phyloP scores from a whole-genome alignment of 2,329 filamentous ascomycete species.

The Botrytis cinerea region DNA sequence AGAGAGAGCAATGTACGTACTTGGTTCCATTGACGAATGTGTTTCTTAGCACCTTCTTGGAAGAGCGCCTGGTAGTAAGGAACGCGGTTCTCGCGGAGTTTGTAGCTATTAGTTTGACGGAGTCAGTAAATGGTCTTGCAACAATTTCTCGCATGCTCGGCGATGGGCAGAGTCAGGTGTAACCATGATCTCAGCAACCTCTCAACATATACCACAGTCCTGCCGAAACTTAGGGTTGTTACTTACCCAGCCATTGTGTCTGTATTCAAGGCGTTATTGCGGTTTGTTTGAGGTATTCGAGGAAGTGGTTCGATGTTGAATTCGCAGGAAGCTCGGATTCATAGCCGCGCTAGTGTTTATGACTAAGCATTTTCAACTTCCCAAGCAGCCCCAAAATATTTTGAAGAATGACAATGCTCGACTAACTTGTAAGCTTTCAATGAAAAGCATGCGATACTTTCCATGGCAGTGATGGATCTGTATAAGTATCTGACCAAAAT shows the following conservation, averaged over 20 bases:
- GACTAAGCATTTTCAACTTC: slow-evolving; percentile 29
- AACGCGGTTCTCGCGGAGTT: slow-evolving; percentile 77
- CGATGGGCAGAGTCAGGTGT: not conserved
- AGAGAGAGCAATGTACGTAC: slow-evolving; percentile 52
- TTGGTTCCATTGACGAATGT: slow-evolving; percentile 75
- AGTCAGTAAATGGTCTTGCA: slow-evolving; percentile 18
- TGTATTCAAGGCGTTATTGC: slow-evolving; percentile 26
- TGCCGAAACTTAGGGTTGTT: slow-evolving; percentile 7
- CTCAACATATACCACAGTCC: not conserved
- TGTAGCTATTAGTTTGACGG: slow-evolving; percentile 43
- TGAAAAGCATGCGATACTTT: slow-evolving; percentile 11
- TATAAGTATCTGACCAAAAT: not conserved
- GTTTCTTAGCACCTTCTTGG: slow-evolving; percentile 69
- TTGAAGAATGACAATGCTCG: slow-evolving; percentile 4
- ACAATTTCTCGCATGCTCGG: not conserved
- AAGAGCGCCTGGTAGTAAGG: slow-evolving; percentile 73
- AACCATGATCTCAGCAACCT: not conserved
- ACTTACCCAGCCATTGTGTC: slow-evolving; percentile 42
- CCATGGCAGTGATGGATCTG: slow-evolving; percentile 18
- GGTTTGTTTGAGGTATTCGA: slow-evolving; percentile 17
- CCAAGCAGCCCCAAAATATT: not conserved
- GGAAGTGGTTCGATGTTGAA: slow-evolving; percentile 26
- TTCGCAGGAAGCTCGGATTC: slow-evolving; percentile 24
- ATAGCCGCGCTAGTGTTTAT: slow-evolving; percentile 24
- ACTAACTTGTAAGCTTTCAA: slow-evolving; percentile 1